Percentiles rank a stretch among this genome's conserved stretches.
Evolutionary conservation across 305 asterid species (phyloP).

Genomic region (Lippia alba): DNA sequence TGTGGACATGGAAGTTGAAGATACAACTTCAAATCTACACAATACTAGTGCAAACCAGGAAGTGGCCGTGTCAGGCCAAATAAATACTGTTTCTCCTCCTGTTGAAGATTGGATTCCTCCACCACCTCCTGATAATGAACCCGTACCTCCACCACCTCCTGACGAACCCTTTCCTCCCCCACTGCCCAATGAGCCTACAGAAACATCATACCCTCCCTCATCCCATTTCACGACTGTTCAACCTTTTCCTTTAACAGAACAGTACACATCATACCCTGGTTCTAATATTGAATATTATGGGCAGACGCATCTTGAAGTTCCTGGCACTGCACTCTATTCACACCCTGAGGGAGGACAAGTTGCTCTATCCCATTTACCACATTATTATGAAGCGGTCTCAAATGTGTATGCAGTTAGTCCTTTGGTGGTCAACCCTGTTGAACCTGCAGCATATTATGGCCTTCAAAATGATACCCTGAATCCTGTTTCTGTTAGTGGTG

Average conservation of each 20-base stretch:
- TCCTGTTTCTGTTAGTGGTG: conserved; percentile 45
- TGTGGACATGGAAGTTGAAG: conserved; percentile 99
- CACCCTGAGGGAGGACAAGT: conserved; percentile 61
- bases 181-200: conserved; percentile 78
- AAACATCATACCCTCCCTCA: conserved; percentile 53
- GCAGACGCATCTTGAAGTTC: conserved; percentile 56
- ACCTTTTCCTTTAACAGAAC: conserved; percentile 58
- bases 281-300: conserved; percentile 63
- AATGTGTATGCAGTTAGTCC: conserved; percentile 57
- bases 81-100: conserved; percentile 50
- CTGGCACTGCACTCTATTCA: conserved; percentile 52
- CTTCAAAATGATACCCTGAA: conserved; percentile 57
- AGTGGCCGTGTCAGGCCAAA: conserved; percentile 36
- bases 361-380: conserved; percentile 59
- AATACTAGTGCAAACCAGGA: conserved; percentile 39
- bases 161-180: conserved; percentile 67
- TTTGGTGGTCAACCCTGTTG: conserved; percentile 55
- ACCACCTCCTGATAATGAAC: conserved; percentile 90
- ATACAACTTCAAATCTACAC: conserved; percentile 47
- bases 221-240: conserved; percentile 56
- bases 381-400: conserved; percentile 67
- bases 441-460: conserved; percentile 60
- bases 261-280: conserved; percentile 62
- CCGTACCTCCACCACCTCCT: conserved; percentile 95
- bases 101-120: conserved; percentile 84